Base-by-base conservation (phyloP, 2,329 filamentous ascomycete genomes). In the Aureobasidium sp. region DNA sequence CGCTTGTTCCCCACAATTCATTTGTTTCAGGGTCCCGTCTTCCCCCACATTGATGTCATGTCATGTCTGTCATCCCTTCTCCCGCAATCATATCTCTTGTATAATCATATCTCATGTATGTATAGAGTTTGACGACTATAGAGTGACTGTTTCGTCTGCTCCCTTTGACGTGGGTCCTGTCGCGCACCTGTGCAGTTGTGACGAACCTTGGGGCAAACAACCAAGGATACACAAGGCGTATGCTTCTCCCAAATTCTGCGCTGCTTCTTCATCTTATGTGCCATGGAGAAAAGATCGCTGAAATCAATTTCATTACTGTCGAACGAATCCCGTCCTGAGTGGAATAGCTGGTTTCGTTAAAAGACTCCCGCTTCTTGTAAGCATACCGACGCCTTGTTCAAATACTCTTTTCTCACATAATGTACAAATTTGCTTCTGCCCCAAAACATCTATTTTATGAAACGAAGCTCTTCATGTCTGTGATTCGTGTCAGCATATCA, bases 391-490 rank as follows among this genome's bases (percentile, higher is more conserved):
- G 29, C 42, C 52, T 2, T 32, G 17, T 34, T 27, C 53, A n/a
- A 27, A n/a, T 32, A 20, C 27, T 26, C 39, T n/a, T 37, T 12
- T 46, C n/a, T 37, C 41, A 29, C 6, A 26, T 58, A 46, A 47
- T 58, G 29, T 48, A 58, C 44, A 48, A 26, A 26, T 47, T 36
- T 8, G 12, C 13, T 9, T 36, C 26, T 44, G 29, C 26, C 29
- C 17, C 29, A 1, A 23, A 12, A 7, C 23, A n/a, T 44, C 10
- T 12, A 34, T n/a, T 41, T 68, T 77, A 79, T 73, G 89, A 87
- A 68, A 97, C 81, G 73, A 97, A 97, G 66, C 78, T 80, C 85
- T 93, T 94, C 77, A 97, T 84, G 73, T 89, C 89, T 83, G 64
- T 48, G 53, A 52, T 48, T 12, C 26, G 34, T 20, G 64, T 56